A percentile compares a stretch with the other conserved stretches of the same genome.
These are phyloP conservation scores for Diutina pseudorugosa DNA, from an alignment of 1,139 yeast species.

Conservation along the genomic window DNA sequence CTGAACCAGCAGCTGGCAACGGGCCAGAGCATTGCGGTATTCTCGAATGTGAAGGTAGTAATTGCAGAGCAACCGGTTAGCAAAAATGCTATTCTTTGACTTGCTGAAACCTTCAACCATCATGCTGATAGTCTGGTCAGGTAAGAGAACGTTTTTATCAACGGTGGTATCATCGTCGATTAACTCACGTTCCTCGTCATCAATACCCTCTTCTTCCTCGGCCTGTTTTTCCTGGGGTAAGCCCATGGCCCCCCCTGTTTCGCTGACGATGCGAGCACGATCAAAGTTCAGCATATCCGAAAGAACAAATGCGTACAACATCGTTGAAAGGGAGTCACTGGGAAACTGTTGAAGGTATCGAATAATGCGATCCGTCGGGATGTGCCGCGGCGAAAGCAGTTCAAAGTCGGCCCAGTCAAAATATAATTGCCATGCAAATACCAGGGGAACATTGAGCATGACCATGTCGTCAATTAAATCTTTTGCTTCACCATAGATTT, in stretches of 20 bases:
- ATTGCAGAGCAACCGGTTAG: conserved; percentile 52
- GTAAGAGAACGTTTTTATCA: conserved; percentile 14
- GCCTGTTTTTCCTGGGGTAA: neutral
- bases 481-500: conserved; percentile 29
- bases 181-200: neutral
- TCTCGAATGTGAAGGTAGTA: conserved; percentile 52
- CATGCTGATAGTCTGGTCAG: conserved; percentile 42
- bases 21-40: conserved; percentile 49
- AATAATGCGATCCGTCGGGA: conserved; percentile 22
- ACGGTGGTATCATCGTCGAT: neutral
- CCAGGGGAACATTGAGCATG: conserved; percentile 42
- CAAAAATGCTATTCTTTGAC: conserved; percentile 40
- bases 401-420: conserved; percentile 66
- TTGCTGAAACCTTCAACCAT: conserved; percentile 42
- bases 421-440: conserved; percentile 61
- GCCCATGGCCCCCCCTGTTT: neutral
- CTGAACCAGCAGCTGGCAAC: conserved; percentile 51
- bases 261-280: conserved; percentile 11
- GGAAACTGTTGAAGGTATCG: conserved; percentile 48
- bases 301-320: conserved; percentile 44
- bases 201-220: neutral
- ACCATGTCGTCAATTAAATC: conserved; percentile 66
- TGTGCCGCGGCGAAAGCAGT: conserved; percentile 36
- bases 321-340: conserved; percentile 48
- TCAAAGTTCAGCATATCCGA: conserved; percentile 61